A percentile compares a stretch with the other conserved stretches of the same genome.
Evolutionary conservation across 2,329 filamentous ascomycete genomes (phyloP).

Genomic region (Phoma sp.): DNA sequence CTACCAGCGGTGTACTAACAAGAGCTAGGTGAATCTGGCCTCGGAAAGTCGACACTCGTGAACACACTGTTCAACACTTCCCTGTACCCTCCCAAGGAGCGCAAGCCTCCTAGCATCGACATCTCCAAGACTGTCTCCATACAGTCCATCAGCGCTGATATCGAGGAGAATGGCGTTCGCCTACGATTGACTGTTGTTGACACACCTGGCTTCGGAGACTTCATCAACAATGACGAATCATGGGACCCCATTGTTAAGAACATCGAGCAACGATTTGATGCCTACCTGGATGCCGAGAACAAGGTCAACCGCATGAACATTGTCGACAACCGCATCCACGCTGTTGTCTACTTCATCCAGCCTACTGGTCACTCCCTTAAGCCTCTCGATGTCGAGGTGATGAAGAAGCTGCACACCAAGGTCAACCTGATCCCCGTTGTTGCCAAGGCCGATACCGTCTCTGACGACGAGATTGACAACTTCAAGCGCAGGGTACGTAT

Average conservation of each 20-base stretch:
- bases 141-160: constrained; percentile 65
- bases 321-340: constrained; percentile 98
- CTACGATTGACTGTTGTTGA: constrained; percentile 96
- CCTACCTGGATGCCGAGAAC: constrained; percentile 98
- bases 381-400: constrained; percentile 98
- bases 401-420: constrained; percentile 99
- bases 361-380: constrained; percentile 98
- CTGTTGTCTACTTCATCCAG: constrained; percentile 99
- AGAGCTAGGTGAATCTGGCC: constrained; percentile 87
- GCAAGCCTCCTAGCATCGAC: constrained; percentile 94
- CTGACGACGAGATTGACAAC: constrained; percentile 89
- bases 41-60: constrained; percentile 98
- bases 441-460: constrained; percentile 97
- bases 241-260: constrained; percentile 99
- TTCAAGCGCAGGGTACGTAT: constrained; percentile 94
- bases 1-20: constrained; percentile 22
- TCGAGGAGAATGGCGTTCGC: constrained; percentile 97
- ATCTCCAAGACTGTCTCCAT: constrained; percentile 81
- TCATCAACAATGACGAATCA: constrained; percentile 99
- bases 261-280: constrained; percentile 98
- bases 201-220: constrained; percentile 97
- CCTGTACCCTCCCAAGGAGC: constrained; percentile 97
- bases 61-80: constrained; percentile 99
- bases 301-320: constrained; percentile 99
- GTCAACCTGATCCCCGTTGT: constrained; percentile 99